phyloP scores from a whole-genome alignment of 495 filamentous ascomycete genomes.

The Parachaetomium inaequale region DNA sequence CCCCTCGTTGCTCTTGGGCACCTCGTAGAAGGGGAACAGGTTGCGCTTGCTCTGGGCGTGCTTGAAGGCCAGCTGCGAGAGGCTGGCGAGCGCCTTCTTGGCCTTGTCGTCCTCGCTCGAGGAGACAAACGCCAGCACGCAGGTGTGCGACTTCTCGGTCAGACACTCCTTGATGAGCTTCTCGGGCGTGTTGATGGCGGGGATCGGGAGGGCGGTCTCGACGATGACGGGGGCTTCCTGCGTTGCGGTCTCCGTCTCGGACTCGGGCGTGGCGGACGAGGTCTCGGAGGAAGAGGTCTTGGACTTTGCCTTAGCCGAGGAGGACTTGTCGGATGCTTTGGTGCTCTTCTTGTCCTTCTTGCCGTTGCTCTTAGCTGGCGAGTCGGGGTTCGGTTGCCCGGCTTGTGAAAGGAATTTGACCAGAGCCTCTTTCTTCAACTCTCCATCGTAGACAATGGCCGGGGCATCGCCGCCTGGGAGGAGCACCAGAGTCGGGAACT shows the following conservation, averaged over 20 bases:
- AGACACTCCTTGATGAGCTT: constrained; percentile 69
- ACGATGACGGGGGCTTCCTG: constrained; percentile 45
- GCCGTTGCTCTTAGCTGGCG: constrained; percentile 50
- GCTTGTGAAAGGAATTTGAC: constrained; percentile 78
- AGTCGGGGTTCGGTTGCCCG: constrained; percentile 68
- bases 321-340: constrained; percentile 31
- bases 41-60: constrained; percentile 58
- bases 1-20: constrained; percentile 60
- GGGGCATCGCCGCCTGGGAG: constrained; percentile 70
- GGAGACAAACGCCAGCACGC: constrained; percentile 77
- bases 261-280: constrained; percentile 33
- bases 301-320: constrained; percentile 41
- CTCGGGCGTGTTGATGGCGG: constrained; percentile 44
- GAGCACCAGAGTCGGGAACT: constrained; percentile 78
- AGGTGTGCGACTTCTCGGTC: constrained; percentile 71
- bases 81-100: constrained; percentile 57
- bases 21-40: constrained; percentile 78
- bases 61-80: constrained; percentile 75
- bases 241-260: constrained; percentile 35
- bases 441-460: constrained; percentile 71
- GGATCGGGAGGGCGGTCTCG: constrained; percentile 54
- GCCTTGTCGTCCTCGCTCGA: constrained; percentile 49
- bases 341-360: constrained; percentile 44
- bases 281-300: constrained; percentile 39
- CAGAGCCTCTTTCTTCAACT: constrained; percentile 81